phyloP scores from a whole-genome alignment of 208 protist genomes.

The Lotmaria passim region DNA sequence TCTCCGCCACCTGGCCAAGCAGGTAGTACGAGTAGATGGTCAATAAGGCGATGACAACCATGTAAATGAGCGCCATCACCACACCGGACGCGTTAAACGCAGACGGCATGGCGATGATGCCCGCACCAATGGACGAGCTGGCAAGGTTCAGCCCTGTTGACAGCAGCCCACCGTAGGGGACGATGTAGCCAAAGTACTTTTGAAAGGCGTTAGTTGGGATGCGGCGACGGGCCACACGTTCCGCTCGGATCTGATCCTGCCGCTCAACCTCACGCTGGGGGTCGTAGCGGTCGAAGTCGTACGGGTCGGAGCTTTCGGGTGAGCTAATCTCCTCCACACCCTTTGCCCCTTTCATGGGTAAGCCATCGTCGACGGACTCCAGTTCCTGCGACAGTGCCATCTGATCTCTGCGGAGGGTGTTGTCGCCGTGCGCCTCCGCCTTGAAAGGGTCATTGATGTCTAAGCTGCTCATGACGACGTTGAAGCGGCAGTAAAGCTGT shows the following conservation, averaged over 20 bases:
- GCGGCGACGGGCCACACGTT: slow-evolving; percentile 33
- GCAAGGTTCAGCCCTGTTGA: slow-evolving; percentile 62
- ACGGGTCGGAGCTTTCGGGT: neutral
- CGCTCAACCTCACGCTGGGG: slow-evolving; percentile 13
- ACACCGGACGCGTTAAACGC: slow-evolving; percentile 57
- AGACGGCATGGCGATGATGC: slow-evolving; percentile 61
- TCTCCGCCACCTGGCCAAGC: slow-evolving; percentile 39
- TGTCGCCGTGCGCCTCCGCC: neutral
- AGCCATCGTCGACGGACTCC: neutral
- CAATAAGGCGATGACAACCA: slow-evolving; percentile 36
- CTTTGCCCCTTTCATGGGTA: neutral
- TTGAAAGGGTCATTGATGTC: neutral
- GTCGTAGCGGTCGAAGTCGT: slow-evolving; percentile 29
- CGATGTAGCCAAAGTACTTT: slow-evolving; percentile 42
- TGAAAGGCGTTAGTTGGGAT: slow-evolving; percentile 33
- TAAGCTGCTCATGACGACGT: neutral
- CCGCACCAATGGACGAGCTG: slow-evolving; percentile 56
- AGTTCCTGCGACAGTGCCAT: slow-evolving; percentile 3
- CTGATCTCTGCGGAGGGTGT: neutral
- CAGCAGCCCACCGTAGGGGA: slow-evolving; percentile 60
- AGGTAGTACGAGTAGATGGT: slow-evolving; percentile 71
- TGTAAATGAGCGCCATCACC: slow-evolving; percentile 43
- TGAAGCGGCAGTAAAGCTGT: neutral
- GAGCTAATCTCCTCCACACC: slow-evolving; percentile 13
- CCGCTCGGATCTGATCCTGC: slow-evolving; percentile 26